phyloP scores from a whole-genome alignment of 768 basidiomycete species.

The Leucocoprinus sp. region DNA sequence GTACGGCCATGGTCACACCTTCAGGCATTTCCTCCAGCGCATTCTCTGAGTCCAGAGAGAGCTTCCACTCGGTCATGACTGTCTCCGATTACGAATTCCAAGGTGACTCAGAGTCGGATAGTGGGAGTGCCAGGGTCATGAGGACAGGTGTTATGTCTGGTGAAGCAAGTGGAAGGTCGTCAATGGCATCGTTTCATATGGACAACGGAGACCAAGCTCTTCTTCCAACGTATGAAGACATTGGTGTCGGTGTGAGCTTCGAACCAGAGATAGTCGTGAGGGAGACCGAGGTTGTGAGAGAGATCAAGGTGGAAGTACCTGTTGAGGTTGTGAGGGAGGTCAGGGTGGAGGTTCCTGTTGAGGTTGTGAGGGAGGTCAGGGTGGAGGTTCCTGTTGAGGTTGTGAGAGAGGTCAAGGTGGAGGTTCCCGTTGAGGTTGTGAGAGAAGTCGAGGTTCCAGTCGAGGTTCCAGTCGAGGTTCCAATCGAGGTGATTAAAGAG shows the following conservation, averaged over 20 bases:
- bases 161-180: slow-evolving; percentile 2
- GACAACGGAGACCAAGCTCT: slow-evolving; percentile 15
- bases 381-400: slow-evolving; percentile 12
- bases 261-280: slow-evolving; percentile 25
- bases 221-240: slow-evolving; percentile 40
- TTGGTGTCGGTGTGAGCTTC: slow-evolving; percentile 29
- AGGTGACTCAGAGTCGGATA: slow-evolving; percentile 37
- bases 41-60: slow-evolving; percentile 39
- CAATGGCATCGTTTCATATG: slow-evolving; percentile 27
- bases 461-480: slow-evolving; percentile 1
- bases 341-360: slow-evolving; percentile 14
- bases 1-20: slow-evolving; percentile 53
- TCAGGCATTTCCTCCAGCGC: slow-evolving; percentile 27
- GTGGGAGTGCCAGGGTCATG: slow-evolving; percentile 63
- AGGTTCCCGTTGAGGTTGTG: slow-evolving; percentile 9
- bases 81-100: slow-evolving; percentile 63
- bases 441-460: slow-evolving; percentile 4
- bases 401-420: slow-evolving; percentile 5
- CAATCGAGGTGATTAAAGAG: slow-evolving; percentile 8
- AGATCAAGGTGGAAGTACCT: slow-evolving; percentile 18
- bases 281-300: neutral
- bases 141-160: slow-evolving; percentile 27
- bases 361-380: slow-evolving; percentile 5
- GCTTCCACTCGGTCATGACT: slow-evolving; percentile 72
- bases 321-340: slow-evolving; percentile 16